Evolutionary conservation across 495 filamentous ascomycete species (phyloP).

Genomic region (Penicillium cosmopolitanum): DNA sequence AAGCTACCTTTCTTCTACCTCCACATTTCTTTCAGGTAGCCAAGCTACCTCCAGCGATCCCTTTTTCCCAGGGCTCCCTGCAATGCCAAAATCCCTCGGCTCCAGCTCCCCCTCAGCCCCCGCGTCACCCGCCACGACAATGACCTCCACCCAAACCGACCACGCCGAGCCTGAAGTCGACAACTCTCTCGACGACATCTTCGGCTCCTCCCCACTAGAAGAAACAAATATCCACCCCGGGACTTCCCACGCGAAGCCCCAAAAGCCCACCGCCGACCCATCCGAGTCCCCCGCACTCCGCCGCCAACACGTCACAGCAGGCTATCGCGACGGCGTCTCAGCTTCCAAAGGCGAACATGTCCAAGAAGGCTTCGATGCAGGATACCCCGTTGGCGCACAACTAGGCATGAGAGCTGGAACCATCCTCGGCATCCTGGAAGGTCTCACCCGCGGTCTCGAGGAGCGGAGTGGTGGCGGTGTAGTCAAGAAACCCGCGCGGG

Average conservation of each 20-base stretch:
- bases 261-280: constrained; percentile 36
- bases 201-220: constrained; percentile 47
- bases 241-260: not conserved
- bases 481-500: constrained; percentile 36
- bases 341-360: constrained; percentile 68
- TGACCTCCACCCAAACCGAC: constrained; percentile 30
- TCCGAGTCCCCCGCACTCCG: constrained; percentile 78
- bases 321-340: constrained; percentile 87
- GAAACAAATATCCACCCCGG: constrained; percentile 2
- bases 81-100: not conserved
- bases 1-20: not conserved
- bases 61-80: not conserved
- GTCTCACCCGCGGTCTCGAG: constrained; percentile 50
- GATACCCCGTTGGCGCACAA: constrained; percentile 76
- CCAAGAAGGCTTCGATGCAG: constrained; percentile 88
- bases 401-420: constrained; percentile 73
- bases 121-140: constrained; percentile 29
- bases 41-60: not conserved
- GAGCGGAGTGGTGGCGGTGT: constrained; percentile 28
- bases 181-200: constrained; percentile 53
- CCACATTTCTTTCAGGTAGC: not conserved
- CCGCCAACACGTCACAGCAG: constrained; percentile 76
- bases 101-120: not conserved
- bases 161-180: constrained; percentile 19
- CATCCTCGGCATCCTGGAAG: constrained; percentile 73